These are phyloP conservation scores for Trichocomaceae sp. DNA, from an alignment of 2,329 filamentous ascomycete species.

Conservation along the genomic window DNA sequence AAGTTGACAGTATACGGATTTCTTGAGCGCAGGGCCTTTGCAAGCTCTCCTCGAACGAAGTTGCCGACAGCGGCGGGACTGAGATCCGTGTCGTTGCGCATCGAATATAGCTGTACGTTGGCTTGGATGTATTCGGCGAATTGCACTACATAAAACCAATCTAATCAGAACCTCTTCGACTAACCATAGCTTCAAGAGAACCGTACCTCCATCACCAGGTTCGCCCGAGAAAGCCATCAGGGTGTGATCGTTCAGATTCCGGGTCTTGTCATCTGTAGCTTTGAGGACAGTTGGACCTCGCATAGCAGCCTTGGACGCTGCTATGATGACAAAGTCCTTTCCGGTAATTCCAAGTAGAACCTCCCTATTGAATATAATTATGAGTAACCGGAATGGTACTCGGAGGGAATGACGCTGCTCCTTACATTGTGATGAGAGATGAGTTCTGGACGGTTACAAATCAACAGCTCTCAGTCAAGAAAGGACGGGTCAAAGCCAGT, in stretches of 20 bases:
- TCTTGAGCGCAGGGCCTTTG: slow-evolving; percentile 79
- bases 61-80: slow-evolving; percentile 81
- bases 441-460: neutral
- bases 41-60: slow-evolving; percentile 91
- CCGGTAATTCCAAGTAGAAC: slow-evolving; percentile 95
- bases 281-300: slow-evolving; percentile 95
- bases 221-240: slow-evolving; percentile 94
- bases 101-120: slow-evolving; percentile 95
- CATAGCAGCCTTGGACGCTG: slow-evolving; percentile 96
- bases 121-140: slow-evolving; percentile 99
- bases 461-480: neutral
- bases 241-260: slow-evolving; percentile 84
- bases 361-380: slow-evolving; percentile 59
- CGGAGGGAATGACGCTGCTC: slow-evolving; percentile 1
- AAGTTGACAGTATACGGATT: slow-evolving; percentile 97
- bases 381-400: neutral
- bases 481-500: neutral
- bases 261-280: slow-evolving; percentile 91
- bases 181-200: neutral
- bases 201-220: slow-evolving; percentile 82
- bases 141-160: slow-evolving; percentile 61
- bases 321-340: slow-evolving; percentile 98
- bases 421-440: slow-evolving; percentile 11
- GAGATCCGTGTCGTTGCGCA: slow-evolving; percentile 93
- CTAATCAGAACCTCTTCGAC: slow-evolving; percentile 14